Evolutionary conservation across 148 eudicot species (phyloP).

Genomic region (Fagopyrum esculentum): DNA sequence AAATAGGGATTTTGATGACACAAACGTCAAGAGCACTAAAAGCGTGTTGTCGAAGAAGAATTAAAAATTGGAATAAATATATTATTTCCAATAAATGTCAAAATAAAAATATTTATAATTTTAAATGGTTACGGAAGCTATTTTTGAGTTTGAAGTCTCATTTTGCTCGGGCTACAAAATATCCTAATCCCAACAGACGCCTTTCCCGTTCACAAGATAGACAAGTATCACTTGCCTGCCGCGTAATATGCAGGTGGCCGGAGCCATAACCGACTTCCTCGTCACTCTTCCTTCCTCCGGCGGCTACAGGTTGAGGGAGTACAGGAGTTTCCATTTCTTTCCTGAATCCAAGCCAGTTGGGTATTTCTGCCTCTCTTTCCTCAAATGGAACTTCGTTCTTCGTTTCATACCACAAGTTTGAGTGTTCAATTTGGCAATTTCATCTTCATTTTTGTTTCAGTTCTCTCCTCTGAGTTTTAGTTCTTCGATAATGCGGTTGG

Average conservation of each 20-base stretch:
- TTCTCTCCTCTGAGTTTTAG: not conserved
- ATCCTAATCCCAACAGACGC: constrained; percentile 3
- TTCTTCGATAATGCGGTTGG: not conserved
- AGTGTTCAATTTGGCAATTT: not conserved
- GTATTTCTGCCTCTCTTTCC: constrained; percentile 11
- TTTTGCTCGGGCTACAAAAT: not conserved
- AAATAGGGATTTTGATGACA: no score
- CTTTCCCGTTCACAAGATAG: constrained; percentile 1
- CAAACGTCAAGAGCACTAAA: no score
- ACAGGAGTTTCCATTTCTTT: constrained; percentile 19
- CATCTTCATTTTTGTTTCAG: not conserved
- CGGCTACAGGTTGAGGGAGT: constrained; percentile 29
- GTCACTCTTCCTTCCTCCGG: constrained; percentile 30
- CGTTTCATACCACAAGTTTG: not conserved
- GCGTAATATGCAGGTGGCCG: constrained; percentile 38
- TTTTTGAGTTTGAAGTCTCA: not conserved
- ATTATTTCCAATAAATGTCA: no score
- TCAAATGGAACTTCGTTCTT: constrained; percentile 23
- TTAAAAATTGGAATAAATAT: no score
- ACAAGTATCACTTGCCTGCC: not conserved
- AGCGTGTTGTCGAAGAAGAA: no score
- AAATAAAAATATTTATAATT: not conserved
- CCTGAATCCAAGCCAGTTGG: constrained; percentile 23
- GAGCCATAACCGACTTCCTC: constrained; percentile 40
- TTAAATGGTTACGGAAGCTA: constrained; percentile 1